Evolutionary conservation across 129 eudicot genomes (phyloP), one percentile per base, ranked within the genome.

Genomic region (Lonicera japonica): DNA sequence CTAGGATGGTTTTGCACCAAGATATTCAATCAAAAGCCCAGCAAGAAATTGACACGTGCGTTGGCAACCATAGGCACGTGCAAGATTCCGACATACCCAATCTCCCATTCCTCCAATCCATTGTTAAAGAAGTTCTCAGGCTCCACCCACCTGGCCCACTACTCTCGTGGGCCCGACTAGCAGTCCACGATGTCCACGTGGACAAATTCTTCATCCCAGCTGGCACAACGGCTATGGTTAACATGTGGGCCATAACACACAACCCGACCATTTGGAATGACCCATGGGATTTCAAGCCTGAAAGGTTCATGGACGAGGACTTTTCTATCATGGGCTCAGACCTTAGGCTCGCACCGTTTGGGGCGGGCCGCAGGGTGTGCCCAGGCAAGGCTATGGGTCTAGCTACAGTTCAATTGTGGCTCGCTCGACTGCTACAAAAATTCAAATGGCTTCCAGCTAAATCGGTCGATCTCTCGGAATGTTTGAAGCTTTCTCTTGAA

Each of bases 241-340:
- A 89, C 70, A 89, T 89, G 97, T 89, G 97, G 97, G 90, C 95
- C 61, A 89, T 89, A 66, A 77, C 91, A 19, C 97, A 85, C n/a
- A 95, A 89, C 60, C 75, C 95, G 0, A 20, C 84, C 18, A 72
- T 89, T 59, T 89, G 97, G 97, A 58, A 70, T n/a, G 86, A 86
- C 56, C 97, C 97, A 2, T 78, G 78, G 80, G 70, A 70, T 5
- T 89, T 89, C 59, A 75, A 53, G 61, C 97, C 97, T 4, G 84
- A 86, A 48, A 73, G 97, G 67, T 89, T 85, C 66, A 61, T 76
- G 10, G 86, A 78, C 58, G 86, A 78, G 48, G 95, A 86, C 0
- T 24, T 89, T 8, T 70, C 90, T 0, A 52, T 89, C 54, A 70
- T 83, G 95, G 97, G 97, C 39, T 85, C 95, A 15, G 90, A 89